Conservation (phyloP, 768 basidiomycete species). For the Boletus reticulatus region DNA sequence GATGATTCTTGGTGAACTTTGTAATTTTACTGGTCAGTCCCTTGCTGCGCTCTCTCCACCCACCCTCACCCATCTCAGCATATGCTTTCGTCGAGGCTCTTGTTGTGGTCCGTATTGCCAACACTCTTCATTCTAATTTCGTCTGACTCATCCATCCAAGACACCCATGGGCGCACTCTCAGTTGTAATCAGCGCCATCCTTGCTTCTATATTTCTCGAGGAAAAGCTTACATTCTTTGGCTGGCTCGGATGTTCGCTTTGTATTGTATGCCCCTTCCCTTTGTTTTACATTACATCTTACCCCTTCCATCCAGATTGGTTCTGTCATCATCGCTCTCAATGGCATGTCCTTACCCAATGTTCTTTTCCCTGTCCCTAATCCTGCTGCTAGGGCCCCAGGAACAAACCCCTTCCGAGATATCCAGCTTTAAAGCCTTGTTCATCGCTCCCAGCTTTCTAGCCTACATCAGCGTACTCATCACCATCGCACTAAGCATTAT, state of each 20-base stretch:
- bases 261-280: slow-evolving; percentile 64
- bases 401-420: slow-evolving; percentile 69
- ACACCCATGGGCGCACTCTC: slow-evolving; percentile 96
- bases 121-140: not conserved
- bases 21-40: slow-evolving; percentile 77
- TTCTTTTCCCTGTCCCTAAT: not conserved
- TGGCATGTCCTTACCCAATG: slow-evolving; percentile 38
- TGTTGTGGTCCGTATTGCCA: slow-evolving; percentile 67
- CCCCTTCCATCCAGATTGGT: slow-evolving; percentile 52
- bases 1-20: slow-evolving; percentile 91
- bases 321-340: slow-evolving; percentile 91
- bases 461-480: slow-evolving; percentile 64
- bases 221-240: slow-evolving; percentile 95
- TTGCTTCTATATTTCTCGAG: slow-evolving; percentile 91
- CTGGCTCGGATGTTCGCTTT: slow-evolving; percentile 91
- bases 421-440: slow-evolving; percentile 74
- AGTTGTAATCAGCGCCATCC: slow-evolving; percentile 91
- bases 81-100: slow-evolving; percentile 93
- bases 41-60: slow-evolving; percentile 1
- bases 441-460: slow-evolving; percentile 79
- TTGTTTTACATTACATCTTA: not conserved
- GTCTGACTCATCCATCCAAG: slow-evolving; percentile 32
- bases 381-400: slow-evolving; percentile 54
- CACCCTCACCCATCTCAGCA: slow-evolving; percentile 37
- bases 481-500: slow-evolving; percentile 64